Evolutionary conservation across 768 basidiomycete genomes (phyloP).

Genomic region (Tulasnella sp.): DNA sequence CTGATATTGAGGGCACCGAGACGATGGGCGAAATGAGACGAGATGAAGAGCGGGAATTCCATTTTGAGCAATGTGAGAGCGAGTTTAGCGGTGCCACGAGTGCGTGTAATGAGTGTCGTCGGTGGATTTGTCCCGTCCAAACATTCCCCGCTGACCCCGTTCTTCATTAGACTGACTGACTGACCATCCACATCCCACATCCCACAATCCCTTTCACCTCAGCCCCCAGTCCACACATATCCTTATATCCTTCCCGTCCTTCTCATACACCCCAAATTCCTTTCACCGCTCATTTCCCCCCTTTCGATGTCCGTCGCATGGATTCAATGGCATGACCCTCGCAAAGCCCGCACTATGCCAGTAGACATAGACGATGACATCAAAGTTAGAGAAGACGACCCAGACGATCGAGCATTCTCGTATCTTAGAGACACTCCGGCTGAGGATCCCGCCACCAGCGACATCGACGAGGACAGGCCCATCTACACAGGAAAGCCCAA

Average conservation of each 20-base stretch:
- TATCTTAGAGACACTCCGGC: not conserved
- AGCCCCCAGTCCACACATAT: not conserved
- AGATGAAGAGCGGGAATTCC: not conserved
- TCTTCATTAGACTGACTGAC: not conserved
- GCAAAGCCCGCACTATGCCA: not conserved
- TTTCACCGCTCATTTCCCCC: not conserved
- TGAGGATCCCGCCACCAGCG: not conserved
- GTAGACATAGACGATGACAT: not conserved
- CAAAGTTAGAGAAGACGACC: not conserved
- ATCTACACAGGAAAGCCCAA: not conserved
- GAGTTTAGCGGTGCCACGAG: not conserved
- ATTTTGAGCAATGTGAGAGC: not conserved
- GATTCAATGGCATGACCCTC: not conserved
- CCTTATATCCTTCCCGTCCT: not conserved
- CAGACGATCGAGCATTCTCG: not conserved
- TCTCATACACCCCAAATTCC: not conserved
- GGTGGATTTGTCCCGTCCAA: not conserved
- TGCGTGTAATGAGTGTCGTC: not conserved
- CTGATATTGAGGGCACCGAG: not conserved
- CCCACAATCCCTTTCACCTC: not conserved
- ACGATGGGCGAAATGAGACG: not conserved
- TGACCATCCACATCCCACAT: not conserved
- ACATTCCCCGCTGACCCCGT: not conserved
- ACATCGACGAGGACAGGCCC: conserved; percentile 12
- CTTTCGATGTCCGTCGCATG: not conserved